Evolutionary conservation across 345 rosid species (phyloP), one percentile per base, ranked within the genome.

Genomic region (Draba incana): DNA sequence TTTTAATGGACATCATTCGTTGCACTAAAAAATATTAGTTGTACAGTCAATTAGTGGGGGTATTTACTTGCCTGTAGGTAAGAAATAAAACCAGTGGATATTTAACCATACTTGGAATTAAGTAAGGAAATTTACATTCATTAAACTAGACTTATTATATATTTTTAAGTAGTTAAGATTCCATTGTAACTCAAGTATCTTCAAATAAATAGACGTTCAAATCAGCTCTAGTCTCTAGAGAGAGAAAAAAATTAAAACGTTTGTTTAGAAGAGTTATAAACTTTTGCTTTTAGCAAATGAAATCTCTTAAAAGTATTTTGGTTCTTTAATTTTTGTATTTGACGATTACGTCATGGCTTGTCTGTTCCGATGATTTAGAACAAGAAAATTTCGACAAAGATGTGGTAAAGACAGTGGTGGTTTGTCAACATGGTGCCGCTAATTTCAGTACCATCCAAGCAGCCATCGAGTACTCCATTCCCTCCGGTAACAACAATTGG

Each of bases 391-490:
- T 57, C 5, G 23, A 48, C 16, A n/a, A n/a, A 8, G 63, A 48
- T 48, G 28, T 65, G 35, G 67, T 51, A 10, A 60, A 39, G 39
- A 68, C 20, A 2, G 37, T 80, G 35, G 72, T n/a, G 10, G 88
- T 76, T 9, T 68, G 80, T 62, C 11, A 66, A 41, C 0, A 69
- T 4, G 82, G 80, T 44, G 3, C 30, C 2, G 74, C 75, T 68
- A 23, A 67, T 20, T 84, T 82, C 62, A 69, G 11, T 20, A 62
- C 66, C 13, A 62, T 84, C 7, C 86, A 86, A 43, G 23, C 53
- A 4, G 87, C 81, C 50, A 74, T 77, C 15, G 52, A 87, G n/a
- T n/a, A n/a, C 45, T 83, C 81, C 8, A 41, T 87, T 45, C 80
- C 82, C 0, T n/a, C 49, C 2, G 28, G 68, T 49, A 81, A 81